These are phyloP conservation scores for Mortierella sp. DNA, from an alignment of 371 early-diverging fungal species.

Conservation along the genomic window DNA sequence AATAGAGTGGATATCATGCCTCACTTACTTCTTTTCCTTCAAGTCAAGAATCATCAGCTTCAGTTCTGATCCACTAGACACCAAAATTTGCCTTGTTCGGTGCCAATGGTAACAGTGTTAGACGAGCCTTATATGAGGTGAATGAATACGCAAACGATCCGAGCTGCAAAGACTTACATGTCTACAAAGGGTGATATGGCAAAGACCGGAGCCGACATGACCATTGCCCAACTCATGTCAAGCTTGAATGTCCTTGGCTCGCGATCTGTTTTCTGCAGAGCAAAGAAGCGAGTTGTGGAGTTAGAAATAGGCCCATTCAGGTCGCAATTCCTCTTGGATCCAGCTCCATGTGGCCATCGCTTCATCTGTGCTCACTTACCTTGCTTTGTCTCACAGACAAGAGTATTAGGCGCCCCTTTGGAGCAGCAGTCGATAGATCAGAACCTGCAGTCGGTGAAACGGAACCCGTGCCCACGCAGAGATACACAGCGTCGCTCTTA, in stretches of 20 bases:
- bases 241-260: constrained; percentile 19
- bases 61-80: constrained; percentile 32
- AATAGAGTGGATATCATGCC: background rate
- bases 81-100: constrained; percentile 21
- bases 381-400: constrained; percentile 40
- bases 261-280: constrained; percentile 27
- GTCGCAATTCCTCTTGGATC: no score
- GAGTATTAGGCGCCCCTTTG: constrained; percentile 35
- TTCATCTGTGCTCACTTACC: constrained; percentile 8
- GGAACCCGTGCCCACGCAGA: constrained; percentile 43
- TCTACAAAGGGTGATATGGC: constrained; percentile 33
- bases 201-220: constrained; percentile 41
- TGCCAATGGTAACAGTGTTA: no score
- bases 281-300: background rate
- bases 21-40: constrained; percentile 31
- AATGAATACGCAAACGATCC: background rate
- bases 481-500: constrained; percentile 28
- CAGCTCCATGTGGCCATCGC: no score
- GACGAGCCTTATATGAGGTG: no score
- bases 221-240: constrained; percentile 41
- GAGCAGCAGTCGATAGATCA: constrained; percentile 28
- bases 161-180: constrained; percentile 10
- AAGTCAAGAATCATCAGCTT: constrained; percentile 32
- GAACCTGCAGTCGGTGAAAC: constrained; percentile 40
- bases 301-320: no score